phyloP scores from a whole-genome alignment of 2,329 filamentous ascomycete species.

The Phyllosticta paracitricarpa region DNA sequence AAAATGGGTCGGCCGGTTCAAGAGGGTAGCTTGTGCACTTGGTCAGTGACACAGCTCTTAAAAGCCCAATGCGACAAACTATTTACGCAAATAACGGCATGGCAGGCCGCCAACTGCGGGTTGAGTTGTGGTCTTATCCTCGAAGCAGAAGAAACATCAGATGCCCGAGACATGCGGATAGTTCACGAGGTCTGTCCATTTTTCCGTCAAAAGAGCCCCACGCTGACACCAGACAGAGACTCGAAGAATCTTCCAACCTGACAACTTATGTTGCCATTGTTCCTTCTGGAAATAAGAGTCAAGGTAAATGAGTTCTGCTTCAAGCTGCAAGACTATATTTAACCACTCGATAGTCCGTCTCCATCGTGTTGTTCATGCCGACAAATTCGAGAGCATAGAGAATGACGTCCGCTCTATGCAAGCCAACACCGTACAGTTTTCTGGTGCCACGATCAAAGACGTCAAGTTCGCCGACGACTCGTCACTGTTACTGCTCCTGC shows the following conservation, averaged over 20 bases:
- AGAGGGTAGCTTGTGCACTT: slow-evolving; percentile 29
- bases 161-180: slow-evolving; percentile 49
- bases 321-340: slow-evolving; percentile 3
- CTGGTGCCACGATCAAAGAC: slow-evolving; percentile 43
- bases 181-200: slow-evolving; percentile 34
- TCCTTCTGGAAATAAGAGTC: slow-evolving; percentile 4
- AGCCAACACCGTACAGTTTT: slow-evolving; percentile 44
- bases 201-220: neutral
- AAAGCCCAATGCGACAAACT: slow-evolving; percentile 23
- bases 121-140: slow-evolving; percentile 53
- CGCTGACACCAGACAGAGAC: slow-evolving; percentile 3
- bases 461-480: slow-evolving; percentile 58
- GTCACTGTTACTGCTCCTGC: slow-evolving; percentile 50
- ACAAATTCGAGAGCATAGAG: slow-evolving; percentile 32
- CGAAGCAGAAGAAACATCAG: slow-evolving; percentile 28
- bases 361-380: slow-evolving; percentile 23
- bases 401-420: slow-evolving; percentile 25
- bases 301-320: slow-evolving; percentile 8
- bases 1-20: slow-evolving; percentile 34
- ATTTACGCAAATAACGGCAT: slow-evolving; percentile 31
- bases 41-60: slow-evolving; percentile 26
- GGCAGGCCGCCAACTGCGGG: slow-evolving; percentile 47
- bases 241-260: slow-evolving; percentile 1
- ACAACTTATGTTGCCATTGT: slow-evolving; percentile 18
- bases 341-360: slow-evolving; percentile 16